phyloP scores from a whole-genome alignment of 2,329 filamentous ascomycete genomes.

The Talaromyces amestolkiae region DNA sequence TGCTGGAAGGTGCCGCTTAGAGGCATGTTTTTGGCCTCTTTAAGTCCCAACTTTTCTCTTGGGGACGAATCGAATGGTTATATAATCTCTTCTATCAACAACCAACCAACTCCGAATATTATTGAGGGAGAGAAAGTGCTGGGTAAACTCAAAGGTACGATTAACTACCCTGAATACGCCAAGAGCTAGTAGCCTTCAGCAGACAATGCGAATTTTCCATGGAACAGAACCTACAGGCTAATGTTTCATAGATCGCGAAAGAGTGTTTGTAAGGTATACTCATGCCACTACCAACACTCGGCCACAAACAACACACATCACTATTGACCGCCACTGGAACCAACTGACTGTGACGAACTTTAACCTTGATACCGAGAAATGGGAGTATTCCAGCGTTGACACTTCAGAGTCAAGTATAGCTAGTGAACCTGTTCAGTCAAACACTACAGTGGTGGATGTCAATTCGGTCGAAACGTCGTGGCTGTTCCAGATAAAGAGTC shows the following conservation, averaged over 20 bases:
- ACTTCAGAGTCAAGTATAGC: background rate
- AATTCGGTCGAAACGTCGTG: background rate
- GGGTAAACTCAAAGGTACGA: constrained; percentile 6
- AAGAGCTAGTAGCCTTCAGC: background rate
- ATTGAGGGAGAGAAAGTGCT: constrained; percentile 15
- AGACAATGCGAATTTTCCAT: background rate
- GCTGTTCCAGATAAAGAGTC: constrained; percentile 11
- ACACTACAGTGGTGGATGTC: background rate
- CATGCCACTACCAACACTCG: constrained; percentile 2
- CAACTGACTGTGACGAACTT: background rate
- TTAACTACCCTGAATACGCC: background rate
- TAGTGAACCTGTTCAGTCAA: background rate
- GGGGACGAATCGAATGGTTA: background rate
- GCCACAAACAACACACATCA: constrained; percentile 6
- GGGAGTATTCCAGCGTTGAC: constrained; percentile 11
- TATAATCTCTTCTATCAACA: constrained; percentile 14
- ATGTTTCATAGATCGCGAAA: constrained; percentile 11
- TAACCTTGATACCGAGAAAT: constrained; percentile 5
- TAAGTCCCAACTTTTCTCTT: background rate
- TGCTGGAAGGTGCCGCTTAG: constrained; percentile 15
- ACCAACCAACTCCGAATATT: constrained; percentile 1
- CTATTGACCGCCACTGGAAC: constrained; percentile 14
- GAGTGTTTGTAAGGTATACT: constrained; percentile 10
- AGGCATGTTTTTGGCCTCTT: constrained; percentile 10
- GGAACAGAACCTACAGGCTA: background rate